A percentile compares a stretch with the other conserved stretches of the same genome.
Evolutionary conservation across 2,329 filamentous ascomycete species (phyloP).

Genomic region (Cladorrhinum sp.): DNA sequence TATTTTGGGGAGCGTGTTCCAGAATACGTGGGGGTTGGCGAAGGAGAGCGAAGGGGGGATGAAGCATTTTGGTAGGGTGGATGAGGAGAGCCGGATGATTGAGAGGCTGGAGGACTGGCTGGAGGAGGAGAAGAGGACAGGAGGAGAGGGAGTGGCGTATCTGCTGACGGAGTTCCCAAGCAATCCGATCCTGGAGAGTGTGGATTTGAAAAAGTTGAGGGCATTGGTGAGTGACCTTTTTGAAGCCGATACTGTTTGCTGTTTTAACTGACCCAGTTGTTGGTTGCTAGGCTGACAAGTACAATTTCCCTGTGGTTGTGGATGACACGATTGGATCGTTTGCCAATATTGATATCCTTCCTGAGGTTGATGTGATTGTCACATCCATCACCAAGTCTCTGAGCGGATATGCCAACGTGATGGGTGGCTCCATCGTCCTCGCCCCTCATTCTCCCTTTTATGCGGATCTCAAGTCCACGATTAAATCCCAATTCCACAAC

Average conservation of each 20-base stretch:
- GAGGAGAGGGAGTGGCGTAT: constrained; percentile 41
- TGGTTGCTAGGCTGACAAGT: constrained; percentile 39
- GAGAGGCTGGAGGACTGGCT: constrained; percentile 45
- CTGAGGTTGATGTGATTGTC: constrained; percentile 47
- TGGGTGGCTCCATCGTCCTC: constrained; percentile 50
- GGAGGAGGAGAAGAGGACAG: constrained; percentile 35
- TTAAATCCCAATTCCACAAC: constrained; percentile 37
- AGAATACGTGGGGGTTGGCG: constrained; percentile 47
- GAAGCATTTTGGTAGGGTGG: constrained; percentile 48
- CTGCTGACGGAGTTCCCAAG: constrained; percentile 49
- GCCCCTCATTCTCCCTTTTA: constrained; percentile 46
- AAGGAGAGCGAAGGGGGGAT: constrained; percentile 43
- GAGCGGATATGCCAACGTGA: constrained; percentile 50
- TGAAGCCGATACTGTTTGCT: constrained; percentile 10
- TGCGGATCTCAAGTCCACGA: constrained; percentile 32
- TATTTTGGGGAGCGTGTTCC: constrained; percentile 51
- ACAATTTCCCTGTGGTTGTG: constrained; percentile 43
- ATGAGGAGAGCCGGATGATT: constrained; percentile 36
- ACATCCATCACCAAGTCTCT: constrained; percentile 58
- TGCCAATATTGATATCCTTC: constrained; percentile 49
- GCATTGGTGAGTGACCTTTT: constrained; percentile 36
- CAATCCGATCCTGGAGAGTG: constrained; percentile 44
- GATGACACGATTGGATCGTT: constrained; percentile 50
- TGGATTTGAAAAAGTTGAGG: constrained; percentile 39
- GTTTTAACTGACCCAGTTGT: neutral